Evolutionary conservation across 495 filamentous ascomycete genomes (phyloP), one percentile per base, ranked within the genome.

Genomic region (Talaromyces borbonicus): DNA sequence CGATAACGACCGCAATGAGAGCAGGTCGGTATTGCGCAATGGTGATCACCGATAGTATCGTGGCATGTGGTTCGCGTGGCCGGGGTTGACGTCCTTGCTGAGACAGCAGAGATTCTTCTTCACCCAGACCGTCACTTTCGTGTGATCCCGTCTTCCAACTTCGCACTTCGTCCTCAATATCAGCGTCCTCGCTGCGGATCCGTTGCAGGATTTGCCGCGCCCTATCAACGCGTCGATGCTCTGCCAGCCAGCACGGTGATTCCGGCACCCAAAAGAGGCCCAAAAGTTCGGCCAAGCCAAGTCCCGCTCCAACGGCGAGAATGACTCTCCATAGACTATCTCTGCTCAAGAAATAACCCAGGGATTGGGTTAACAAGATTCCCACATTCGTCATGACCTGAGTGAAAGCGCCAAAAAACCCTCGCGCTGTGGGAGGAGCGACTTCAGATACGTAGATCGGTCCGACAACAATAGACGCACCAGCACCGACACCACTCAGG

Each of bases 361-460:
- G 67, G 0, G 81, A 68, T 57, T 97, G 93, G 0, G 89, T 80
- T 22, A 81, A 63, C 8, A 98, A 59, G 40, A 98, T 97, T 11
- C 92, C 92, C n/a, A 92, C 65, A 54, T 96, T 96, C 59, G 90
- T 87, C 68, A 86, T 89, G 50, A 98, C 73, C 56, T 98, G 92
- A 3, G 92, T 98, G 54, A 93, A 81, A 12, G 84, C 81, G 6
- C 93, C 92, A 56, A 95, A 95, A 47, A 89, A 78, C 1, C 93
- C 93, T 32, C 83, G 81, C 40, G 84, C 74, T 3, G 65, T 65
- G 0, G 84, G 84, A 12, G 90, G 92, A 0, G 89, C 84, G 14
- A 94, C 72, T 60, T 98, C 93, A 14, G 86, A 87, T 48, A 98
- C 84, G 63, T 90, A 97, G 24, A 97, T 78, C n/a, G 92, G 92